Conservation (phyloP, 78 protist genomes). For the Dictyostelium intermedium region DNA sequence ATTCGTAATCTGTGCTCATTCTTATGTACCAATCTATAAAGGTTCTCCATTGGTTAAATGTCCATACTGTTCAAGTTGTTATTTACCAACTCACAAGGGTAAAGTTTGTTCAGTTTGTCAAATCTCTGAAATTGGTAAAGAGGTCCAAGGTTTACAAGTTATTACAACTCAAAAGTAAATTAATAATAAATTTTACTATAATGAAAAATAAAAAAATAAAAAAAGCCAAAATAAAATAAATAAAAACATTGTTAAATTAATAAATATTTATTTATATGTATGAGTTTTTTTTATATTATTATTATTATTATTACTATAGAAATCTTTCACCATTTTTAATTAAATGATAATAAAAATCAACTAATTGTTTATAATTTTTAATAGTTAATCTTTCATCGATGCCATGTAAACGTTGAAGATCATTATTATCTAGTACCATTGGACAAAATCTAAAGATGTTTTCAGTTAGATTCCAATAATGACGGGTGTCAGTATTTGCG, state of each 20-base stretch:
- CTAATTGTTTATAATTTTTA: slow-evolving; percentile 47
- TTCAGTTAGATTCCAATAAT: slow-evolving; percentile 48
- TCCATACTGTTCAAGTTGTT: slow-evolving; percentile 86
- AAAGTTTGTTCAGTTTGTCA: slow-evolving; percentile 80
- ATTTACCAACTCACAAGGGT: slow-evolving; percentile 82
- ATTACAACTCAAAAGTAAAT: slow-evolving; percentile 18
- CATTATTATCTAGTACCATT: background rate
- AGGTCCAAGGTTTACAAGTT: slow-evolving; percentile 43
- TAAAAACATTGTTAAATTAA: background rate
- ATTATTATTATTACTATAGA: background rate
- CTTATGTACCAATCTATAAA: slow-evolving; percentile 89
- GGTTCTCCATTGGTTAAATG: slow-evolving; percentile 84
- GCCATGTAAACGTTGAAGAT: slow-evolving; percentile 59
- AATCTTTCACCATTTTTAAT: slow-evolving; percentile 49
- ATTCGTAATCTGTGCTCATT: slow-evolving; percentile 85
- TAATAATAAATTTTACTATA: background rate
- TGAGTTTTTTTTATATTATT: background rate
- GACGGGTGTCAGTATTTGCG: slow-evolving; percentile 61
- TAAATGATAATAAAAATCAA: slow-evolving; percentile 73
- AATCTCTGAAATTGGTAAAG: slow-evolving; percentile 78
- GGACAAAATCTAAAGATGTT: slow-evolving; percentile 75
- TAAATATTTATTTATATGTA: background rate
- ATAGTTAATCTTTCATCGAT: slow-evolving; percentile 65
- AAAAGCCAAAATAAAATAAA: background rate
- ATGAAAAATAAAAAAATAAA: background rate